Evolutionary conservation across 1,284 basidiomycete genomes (phyloP).

Genomic region (Leccinum pachyderme): DNA sequence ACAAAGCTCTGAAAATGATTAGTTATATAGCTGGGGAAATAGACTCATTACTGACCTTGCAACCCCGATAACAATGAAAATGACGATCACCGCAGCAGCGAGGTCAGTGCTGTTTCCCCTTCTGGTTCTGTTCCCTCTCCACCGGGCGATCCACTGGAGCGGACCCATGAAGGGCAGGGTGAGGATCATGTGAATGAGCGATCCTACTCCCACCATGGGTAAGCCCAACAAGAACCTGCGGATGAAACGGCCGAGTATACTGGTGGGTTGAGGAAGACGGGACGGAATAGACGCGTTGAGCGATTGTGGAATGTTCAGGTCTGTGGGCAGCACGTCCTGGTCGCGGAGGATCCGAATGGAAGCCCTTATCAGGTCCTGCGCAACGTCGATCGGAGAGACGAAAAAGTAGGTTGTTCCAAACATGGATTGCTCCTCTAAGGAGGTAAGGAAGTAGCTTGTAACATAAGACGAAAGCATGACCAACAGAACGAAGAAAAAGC

Average conservation of each 20-base stretch:
- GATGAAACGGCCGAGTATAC: conserved; percentile 54
- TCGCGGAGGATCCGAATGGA: conserved; percentile 65
- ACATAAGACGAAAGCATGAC: conserved; percentile 71
- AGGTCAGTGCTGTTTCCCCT: conserved; percentile 55
- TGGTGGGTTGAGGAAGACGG: conserved; percentile 18
- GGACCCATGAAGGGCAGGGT: conserved; percentile 60
- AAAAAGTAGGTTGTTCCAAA: conserved; percentile 49
- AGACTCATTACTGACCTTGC: conserved; percentile 46
- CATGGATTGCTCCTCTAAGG: conserved; percentile 34
- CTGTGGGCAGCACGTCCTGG: conserved; percentile 44
- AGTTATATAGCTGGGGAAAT: background rate
- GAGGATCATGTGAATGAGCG: conserved; percentile 66
- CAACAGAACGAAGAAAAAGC: conserved; percentile 61
- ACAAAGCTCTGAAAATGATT: conserved; percentile 52
- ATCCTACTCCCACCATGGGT: conserved; percentile 74
- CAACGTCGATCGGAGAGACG: conserved; percentile 56
- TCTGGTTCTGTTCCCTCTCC: conserved; percentile 54
- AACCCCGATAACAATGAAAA: conserved; percentile 62
- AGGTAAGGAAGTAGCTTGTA: conserved; percentile 61
- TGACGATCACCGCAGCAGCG: conserved; percentile 60
- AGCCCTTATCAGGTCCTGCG: conserved; percentile 60
- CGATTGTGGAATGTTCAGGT: conserved; percentile 32
- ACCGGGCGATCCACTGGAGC: conserved; percentile 64
- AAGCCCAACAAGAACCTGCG: conserved; percentile 71
- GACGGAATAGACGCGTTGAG: conserved; percentile 13